Conservation (phyloP, 2,329 filamentous ascomycete genomes). For the Sphaerulina populicola region DNA sequence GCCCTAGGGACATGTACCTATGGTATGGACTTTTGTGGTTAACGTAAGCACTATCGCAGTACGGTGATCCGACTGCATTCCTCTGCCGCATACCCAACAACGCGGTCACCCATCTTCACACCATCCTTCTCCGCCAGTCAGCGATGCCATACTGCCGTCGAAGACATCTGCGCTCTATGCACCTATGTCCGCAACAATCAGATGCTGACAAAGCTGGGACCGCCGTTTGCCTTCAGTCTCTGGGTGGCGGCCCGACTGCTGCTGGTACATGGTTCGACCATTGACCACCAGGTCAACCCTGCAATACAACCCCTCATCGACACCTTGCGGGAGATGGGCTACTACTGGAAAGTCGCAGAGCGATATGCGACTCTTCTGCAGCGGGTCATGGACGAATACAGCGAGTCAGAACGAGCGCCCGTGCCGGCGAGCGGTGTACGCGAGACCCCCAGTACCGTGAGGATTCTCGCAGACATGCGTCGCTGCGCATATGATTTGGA, state of each 20-base stretch:
- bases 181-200: constrained; percentile 68
- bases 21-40: constrained; percentile 12
- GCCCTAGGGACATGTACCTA: background rate
- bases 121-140: constrained; percentile 80
- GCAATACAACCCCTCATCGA: constrained; percentile 77
- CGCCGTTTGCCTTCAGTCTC: constrained; percentile 82
- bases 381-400: constrained; percentile 77
- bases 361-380: constrained; percentile 73
- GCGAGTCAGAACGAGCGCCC: constrained; percentile 59
- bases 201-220: constrained; percentile 71
- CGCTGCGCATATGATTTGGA: constrained; percentile 84
- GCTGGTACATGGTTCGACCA: constrained; percentile 82
- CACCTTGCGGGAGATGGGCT: constrained; percentile 69
- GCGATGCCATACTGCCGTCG: constrained; percentile 71
- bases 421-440: constrained; percentile 56
- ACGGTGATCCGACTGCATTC: constrained; percentile 85
- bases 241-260: constrained; percentile 85
- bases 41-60: constrained; percentile 32
- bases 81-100: constrained; percentile 85
- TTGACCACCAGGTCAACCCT: constrained; percentile 71
- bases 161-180: constrained; percentile 69
- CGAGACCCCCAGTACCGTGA: constrained; percentile 71
- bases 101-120: constrained; percentile 78
- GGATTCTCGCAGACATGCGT: constrained; percentile 84
- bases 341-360: constrained; percentile 76